phyloP scores from a whole-genome alignment of 495 filamentous ascomycete species.

The Penicillium pulvis region DNA sequence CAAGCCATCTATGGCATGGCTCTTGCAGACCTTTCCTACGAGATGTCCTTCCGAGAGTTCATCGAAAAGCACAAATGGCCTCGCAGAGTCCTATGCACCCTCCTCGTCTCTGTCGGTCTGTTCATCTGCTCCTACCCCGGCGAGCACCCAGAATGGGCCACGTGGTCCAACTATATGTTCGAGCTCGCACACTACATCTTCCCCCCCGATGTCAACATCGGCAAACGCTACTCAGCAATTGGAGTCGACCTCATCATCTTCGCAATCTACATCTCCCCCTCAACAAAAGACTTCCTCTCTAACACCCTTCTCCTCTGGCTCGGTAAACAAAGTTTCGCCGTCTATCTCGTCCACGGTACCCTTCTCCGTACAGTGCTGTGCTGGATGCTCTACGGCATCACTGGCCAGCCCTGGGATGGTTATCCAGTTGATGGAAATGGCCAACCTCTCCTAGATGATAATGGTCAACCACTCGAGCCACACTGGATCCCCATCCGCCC shows the following conservation, averaged over 20 bases:
- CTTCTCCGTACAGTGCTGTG: conserved; percentile 62
- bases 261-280: conserved; percentile 59
- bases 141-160: conserved; percentile 55
- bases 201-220: conserved; percentile 54
- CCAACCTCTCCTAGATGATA: conserved; percentile 45
- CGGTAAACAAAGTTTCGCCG: conserved; percentile 67
- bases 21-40: conserved; percentile 61
- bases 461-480: conserved; percentile 40
- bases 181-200: conserved; percentile 52
- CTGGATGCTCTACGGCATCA: conserved; percentile 66
- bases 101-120: conserved; percentile 53
- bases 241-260: conserved; percentile 60
- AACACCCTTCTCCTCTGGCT: conserved; percentile 64
- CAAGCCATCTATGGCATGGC: conserved; percentile 67
- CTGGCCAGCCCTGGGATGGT: conserved; percentile 49
- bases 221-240: conserved; percentile 55
- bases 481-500: conserved; percentile 38
- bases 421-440: conserved; percentile 20
- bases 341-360: conserved; percentile 68
- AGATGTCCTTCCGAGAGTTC: conserved; percentile 52
- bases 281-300: conserved; percentile 55
- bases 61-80: conserved; percentile 48
- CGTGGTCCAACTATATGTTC: conserved; percentile 59
- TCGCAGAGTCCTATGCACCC: conserved; percentile 44
- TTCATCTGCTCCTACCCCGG: conserved; percentile 63